A percentile compares a stretch with the other conserved stretches of the same genome.
phyloP scores from a whole-genome alignment of 768 basidiomycete species.

The Phylloporus sp. region DNA sequence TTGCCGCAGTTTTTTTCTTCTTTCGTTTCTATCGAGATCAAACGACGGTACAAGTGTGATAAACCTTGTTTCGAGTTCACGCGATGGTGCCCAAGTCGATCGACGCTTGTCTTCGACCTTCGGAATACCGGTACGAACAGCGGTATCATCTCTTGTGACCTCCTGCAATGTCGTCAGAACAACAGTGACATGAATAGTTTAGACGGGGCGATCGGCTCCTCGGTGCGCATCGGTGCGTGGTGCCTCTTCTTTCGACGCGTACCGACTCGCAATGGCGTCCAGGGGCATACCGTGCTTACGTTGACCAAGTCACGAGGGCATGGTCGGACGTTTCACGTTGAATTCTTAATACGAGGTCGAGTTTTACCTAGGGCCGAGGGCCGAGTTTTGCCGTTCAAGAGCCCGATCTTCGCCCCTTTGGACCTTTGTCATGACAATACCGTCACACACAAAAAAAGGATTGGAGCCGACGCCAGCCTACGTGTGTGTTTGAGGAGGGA shows the following conservation, averaged over 20 bases:
- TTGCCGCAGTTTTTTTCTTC: background rate
- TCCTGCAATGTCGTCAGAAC: background rate
- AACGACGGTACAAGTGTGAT: background rate
- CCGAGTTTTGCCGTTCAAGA: background rate
- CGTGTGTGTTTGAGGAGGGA: constrained; percentile 6
- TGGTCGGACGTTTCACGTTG: background rate
- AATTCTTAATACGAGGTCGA: background rate
- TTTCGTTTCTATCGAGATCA: constrained; percentile 2
- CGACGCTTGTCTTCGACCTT: background rate
- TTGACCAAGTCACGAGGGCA: background rate
- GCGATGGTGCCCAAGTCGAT: background rate
- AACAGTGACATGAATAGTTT: background rate
- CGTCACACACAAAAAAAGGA: too few species aligned
- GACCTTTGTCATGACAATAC: background rate
- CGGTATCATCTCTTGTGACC: background rate
- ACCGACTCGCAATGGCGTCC: background rate
- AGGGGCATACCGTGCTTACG: too few species aligned
- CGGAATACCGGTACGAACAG: background rate
- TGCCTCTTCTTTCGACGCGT: background rate
- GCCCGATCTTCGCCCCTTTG: background rate
- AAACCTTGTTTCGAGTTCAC: constrained; percentile 4
- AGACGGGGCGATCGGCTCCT: constrained; percentile 7
- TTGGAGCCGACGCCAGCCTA: background rate
- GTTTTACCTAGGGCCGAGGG: background rate
- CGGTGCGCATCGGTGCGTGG: too few species aligned